A percentile compares a stretch with the other conserved stretches of the same genome.
Conservation (phyloP, 441 rosid genomes). For the Corymbia calophylla region DNA sequence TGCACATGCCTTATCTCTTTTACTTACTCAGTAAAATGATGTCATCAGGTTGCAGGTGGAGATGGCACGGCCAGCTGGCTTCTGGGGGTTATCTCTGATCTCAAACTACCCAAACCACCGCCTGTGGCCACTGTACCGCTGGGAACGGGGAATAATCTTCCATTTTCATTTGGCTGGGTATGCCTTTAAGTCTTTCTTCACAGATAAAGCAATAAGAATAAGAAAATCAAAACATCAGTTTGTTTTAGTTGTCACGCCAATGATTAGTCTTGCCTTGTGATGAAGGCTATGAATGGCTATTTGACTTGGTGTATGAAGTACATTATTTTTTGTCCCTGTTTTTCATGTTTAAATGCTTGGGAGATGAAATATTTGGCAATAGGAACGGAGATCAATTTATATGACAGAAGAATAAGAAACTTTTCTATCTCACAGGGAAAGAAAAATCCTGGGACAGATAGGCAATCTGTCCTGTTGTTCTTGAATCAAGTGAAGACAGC, state of each 20-base stretch:
- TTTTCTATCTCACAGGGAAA: not conserved
- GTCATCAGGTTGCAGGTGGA: not conserved
- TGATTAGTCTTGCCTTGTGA: not conserved
- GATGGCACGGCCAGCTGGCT: not conserved
- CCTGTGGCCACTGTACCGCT: not conserved
- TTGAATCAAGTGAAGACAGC: slow-evolving; percentile 2
- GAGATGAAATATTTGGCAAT: not conserved
- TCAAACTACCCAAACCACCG: not conserved
- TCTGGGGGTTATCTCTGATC: not conserved
- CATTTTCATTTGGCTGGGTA: not conserved
- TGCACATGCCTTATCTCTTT: not conserved
- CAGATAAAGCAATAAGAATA: not conserved
- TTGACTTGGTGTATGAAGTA: not conserved
- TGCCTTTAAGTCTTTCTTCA: not conserved
- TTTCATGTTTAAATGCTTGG: not conserved
- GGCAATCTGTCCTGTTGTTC: not conserved
- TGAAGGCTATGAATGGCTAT: not conserved
- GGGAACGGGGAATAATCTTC: not conserved
- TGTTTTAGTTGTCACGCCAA: not conserved
- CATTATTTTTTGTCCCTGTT: not conserved
- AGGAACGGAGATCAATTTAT: not conserved
- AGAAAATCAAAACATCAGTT: not conserved
- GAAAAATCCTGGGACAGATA: slow-evolving; percentile 1
- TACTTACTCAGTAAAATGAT: not conserved
- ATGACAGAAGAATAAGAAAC: not conserved